Base-by-base conservation (phyloP, 179 eudicot genomes). In the Pouteria campechiana region DNA sequence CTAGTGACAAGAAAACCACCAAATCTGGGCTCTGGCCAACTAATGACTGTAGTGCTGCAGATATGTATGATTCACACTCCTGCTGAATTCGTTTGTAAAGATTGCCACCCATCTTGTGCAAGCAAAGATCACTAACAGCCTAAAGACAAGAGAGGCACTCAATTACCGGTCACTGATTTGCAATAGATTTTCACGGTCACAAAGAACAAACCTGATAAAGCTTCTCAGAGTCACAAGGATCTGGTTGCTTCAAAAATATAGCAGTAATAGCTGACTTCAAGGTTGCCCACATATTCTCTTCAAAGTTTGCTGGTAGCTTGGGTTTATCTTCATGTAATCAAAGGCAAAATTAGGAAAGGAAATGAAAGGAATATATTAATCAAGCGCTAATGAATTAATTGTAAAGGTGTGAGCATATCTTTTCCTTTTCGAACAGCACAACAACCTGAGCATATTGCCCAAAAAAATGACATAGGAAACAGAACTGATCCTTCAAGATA, bases 21-120 rank as follows among this genome's bases (percentile, higher is more conserved):
- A 79, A 60, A 75, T 90, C 98, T 58, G 87, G 94, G 36, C 94
- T 90, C 72, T 82, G 92, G 42, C 96, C 92, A 46, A 90, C 87
- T 59, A 90, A 73, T 44, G 96, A 75, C 23, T 52, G 76, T 28
- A 90, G 66, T 25, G 70, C 80, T 37, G 73, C 48, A 52, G 77
- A 82, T 55, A 86, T 76, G 51, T 79, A 89, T 48, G 70, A 62
- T 55, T 90, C 98, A 63, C 94, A 82, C 61, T 82, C 94, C 52
- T 73, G 82, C 50, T 77, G 96, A 41, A 90, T 90, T 32, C 82
- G 74, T 31, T 75, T 76, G 67, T 90, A 90, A 17, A 90, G 96
- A 61, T 67, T 82, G 53, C 83, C 90, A 27, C 88, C 96, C 98
- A 90, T 75, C 56, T 90, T 90, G 75, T 79, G 87, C 50, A 79